These are phyloP conservation scores for Cyclotella distinguenda DNA, from an alignment of 108 stramenopile species.

Conservation along the genomic window DNA sequence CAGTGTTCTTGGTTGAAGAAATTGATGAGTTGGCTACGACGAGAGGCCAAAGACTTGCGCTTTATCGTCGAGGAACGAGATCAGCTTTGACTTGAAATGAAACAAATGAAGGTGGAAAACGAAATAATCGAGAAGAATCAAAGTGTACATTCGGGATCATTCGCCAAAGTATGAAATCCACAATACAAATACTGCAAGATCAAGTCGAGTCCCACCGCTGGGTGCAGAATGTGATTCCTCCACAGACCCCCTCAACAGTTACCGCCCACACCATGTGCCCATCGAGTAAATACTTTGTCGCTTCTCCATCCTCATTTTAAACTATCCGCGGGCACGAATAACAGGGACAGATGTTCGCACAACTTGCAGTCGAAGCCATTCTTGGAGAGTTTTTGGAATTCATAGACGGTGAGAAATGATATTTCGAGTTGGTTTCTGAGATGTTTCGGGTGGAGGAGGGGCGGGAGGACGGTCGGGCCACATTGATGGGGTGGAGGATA, in stretches of 20 bases:
- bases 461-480: too few species aligned
- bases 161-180: constrained; percentile 10
- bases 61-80: constrained; percentile 57
- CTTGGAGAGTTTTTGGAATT: constrained; percentile 93
- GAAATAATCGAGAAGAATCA: constrained; percentile 10
- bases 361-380: constrained; percentile 81
- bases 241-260: constrained; percentile 26
- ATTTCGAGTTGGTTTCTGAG: constrained; percentile 90
- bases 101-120: constrained; percentile 49
- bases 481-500: constrained; percentile 69
- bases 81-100: constrained; percentile 53
- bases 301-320: constrained; percentile 8
- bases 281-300: neutral
- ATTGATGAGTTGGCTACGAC: constrained; percentile 37
- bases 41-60: constrained; percentile 56
- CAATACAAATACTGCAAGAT: constrained; percentile 35
- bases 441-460: constrained; percentile 38
- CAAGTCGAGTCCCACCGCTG: constrained; percentile 43
- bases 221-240: constrained; percentile 13
- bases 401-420: constrained; percentile 83
- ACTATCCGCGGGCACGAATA: neutral
- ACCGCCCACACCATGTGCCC: constrained; percentile 15
- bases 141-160: neutral
- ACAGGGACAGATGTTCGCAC: constrained; percentile 6
- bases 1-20: constrained; percentile 47